phyloP scores from a whole-genome alignment of 805 yeast species.

The Candida taoyuanica region DNA sequence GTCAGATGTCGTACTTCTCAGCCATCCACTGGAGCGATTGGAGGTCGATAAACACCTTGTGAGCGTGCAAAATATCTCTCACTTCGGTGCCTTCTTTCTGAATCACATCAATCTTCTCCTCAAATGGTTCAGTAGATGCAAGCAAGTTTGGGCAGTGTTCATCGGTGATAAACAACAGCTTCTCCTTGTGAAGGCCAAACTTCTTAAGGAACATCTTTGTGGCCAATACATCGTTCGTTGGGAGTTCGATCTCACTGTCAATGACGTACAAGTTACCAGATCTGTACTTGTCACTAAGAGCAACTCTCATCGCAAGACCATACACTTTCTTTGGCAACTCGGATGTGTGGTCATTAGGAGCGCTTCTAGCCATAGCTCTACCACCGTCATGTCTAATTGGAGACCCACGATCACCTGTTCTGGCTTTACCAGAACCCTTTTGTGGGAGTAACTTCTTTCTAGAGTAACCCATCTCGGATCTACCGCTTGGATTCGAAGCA shows the following conservation, averaged over 20 bases:
- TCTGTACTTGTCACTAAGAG: conserved; percentile 76
- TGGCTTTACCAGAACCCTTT: conserved; percentile 92
- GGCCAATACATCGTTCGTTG: conserved; percentile 38
- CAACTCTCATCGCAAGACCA: conserved; percentile 70
- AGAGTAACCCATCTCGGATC: conserved; percentile 82
- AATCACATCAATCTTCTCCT: conserved; percentile 55
- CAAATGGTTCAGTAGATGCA: conserved; percentile 48
- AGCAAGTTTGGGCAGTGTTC: conserved; percentile 55
- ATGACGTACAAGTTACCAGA: conserved; percentile 67
- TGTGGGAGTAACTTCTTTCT: conserved; percentile 80
- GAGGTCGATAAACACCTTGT: conserved; percentile 67
- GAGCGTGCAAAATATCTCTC: conserved; percentile 76
- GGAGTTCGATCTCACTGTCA: conserved; percentile 40
- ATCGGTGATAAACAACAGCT: conserved; percentile 64
- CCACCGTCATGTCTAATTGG: conserved; percentile 91
- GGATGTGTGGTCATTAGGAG: conserved; percentile 86
- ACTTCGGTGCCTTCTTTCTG: conserved; percentile 78
- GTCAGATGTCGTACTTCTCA: conserved; percentile 13
- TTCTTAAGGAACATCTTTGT: conserved; percentile 44
- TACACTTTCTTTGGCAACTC: conserved; percentile 71
- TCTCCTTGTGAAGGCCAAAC: conserved; percentile 47
- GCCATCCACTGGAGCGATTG: conserved; percentile 64
- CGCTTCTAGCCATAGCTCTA: conserved; percentile 81
- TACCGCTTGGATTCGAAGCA: conserved; percentile 78
- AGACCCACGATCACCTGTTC: conserved; percentile 94